phyloP scores from a whole-genome alignment of 352 stramenopile genomes.

The Globisporangium cederbergense region DNA sequence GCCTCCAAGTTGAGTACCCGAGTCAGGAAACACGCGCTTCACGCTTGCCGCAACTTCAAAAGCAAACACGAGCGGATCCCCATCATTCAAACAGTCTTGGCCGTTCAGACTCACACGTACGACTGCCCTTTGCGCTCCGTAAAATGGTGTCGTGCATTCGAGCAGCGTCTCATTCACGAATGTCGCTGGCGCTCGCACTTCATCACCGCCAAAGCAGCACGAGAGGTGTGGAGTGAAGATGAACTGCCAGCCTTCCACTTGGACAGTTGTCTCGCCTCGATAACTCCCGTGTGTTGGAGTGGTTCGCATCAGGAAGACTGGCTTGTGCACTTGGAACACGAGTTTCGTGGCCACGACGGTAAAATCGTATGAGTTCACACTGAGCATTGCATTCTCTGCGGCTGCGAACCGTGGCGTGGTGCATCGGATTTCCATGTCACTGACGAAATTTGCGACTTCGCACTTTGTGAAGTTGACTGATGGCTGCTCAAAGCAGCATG shows the following conservation, averaged over 20 bases:
- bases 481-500: slow-evolving; percentile 50
- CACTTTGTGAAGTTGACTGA: slow-evolving; percentile 15
- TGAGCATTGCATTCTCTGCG: slow-evolving; percentile 18
- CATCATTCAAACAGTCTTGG: slow-evolving; percentile 46
- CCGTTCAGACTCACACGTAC: slow-evolving; percentile 61
- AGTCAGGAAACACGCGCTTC: slow-evolving; percentile 25
- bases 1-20: slow-evolving; percentile 50
- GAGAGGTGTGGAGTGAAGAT: slow-evolving; percentile 41
- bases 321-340: slow-evolving; percentile 25
- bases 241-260: slow-evolving; percentile 50
- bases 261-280: slow-evolving; percentile 39
- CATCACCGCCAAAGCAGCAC: slow-evolving; percentile 61
- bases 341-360: slow-evolving; percentile 12
- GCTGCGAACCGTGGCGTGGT: slow-evolving; percentile 22
- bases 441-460: slow-evolving; percentile 28
- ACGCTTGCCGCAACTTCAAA: slow-evolving; percentile 39
- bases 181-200: slow-evolving; percentile 37
- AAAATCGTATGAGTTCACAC: slow-evolving; percentile 20
- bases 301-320: slow-evolving; percentile 26
- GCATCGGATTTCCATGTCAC: slow-evolving; percentile 28
- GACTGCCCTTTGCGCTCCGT: slow-evolving; percentile 17
- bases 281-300: slow-evolving; percentile 26
- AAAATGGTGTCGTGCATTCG: slow-evolving; percentile 44
- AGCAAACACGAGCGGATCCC: slow-evolving; percentile 25
- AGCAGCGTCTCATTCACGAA: slow-evolving; percentile 67